phyloP scores from a whole-genome alignment of 495 filamentous ascomycete genomes.

The Podospora tetraspora region DNA sequence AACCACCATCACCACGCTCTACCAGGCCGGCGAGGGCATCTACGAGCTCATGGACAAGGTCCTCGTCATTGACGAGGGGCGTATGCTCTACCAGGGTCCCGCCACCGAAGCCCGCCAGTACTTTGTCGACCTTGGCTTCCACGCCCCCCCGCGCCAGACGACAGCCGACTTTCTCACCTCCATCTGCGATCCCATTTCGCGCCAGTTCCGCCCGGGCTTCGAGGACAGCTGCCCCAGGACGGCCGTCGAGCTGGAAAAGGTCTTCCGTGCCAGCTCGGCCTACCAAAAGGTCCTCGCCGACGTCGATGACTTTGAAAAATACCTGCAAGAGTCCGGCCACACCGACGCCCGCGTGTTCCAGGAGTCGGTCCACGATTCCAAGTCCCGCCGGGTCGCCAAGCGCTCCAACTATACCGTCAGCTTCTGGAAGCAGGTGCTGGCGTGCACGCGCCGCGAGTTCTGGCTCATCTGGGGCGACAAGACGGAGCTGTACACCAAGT shows the following conservation, averaged over 20 bases:
- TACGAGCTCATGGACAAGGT: constrained; percentile 76
- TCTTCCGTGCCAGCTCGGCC: constrained; percentile 52
- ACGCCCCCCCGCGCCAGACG: constrained; percentile 50
- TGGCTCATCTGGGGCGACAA: constrained; percentile 59
- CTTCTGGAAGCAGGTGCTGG: constrained; percentile 53
- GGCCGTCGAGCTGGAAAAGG: constrained; percentile 61
- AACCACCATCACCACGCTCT: constrained; percentile 77
- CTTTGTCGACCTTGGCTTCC: constrained; percentile 56
- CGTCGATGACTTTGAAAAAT: constrained; percentile 43
- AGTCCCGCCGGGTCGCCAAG: constrained; percentile 30
- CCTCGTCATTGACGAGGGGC: constrained; percentile 59
- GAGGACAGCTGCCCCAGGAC: constrained; percentile 63
- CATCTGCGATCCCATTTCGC: constrained; percentile 61
- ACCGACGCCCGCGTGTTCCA: constrained; percentile 46
- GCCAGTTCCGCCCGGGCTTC: constrained; percentile 55
- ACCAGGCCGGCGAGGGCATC: constrained; percentile 79
- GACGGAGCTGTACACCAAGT: constrained; percentile 56
- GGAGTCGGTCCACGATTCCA: constrained; percentile 41
- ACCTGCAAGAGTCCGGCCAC: constrained; percentile 28
- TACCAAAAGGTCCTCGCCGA: constrained; percentile 47
- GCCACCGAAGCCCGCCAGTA: constrained; percentile 54
- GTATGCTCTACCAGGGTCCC: constrained; percentile 64
- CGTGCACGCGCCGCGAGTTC: constrained; percentile 50
- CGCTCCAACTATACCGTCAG: constrained; percentile 53
- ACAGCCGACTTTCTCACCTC: constrained; percentile 71